Evolutionary conservation across 805 yeast species (phyloP).

Genomic region (Yarrowia osloensis): DNA sequence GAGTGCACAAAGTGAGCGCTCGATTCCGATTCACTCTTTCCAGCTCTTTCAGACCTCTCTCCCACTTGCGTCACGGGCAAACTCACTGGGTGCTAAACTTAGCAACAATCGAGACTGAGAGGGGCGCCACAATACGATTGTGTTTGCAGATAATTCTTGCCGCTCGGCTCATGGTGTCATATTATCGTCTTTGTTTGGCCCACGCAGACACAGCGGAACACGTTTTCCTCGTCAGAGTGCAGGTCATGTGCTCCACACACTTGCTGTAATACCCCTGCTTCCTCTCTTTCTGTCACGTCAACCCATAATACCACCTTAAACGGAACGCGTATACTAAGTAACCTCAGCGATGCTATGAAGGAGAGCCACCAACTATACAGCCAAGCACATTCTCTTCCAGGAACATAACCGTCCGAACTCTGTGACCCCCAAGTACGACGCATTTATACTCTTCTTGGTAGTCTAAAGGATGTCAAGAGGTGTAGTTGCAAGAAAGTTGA

Average conservation of each 20-base stretch:
- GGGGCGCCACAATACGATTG: background rate
- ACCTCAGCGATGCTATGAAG: background rate
- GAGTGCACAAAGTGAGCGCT: background rate
- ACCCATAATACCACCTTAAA: background rate
- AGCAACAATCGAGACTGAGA: background rate
- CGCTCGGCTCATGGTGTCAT: background rate
- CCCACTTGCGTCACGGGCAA: background rate
- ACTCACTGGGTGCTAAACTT: background rate
- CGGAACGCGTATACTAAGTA: background rate
- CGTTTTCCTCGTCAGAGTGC: too few species aligned
- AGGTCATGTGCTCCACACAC: background rate
- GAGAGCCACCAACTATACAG: slow-evolving; percentile 6
- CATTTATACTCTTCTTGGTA: background rate
- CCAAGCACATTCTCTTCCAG: background rate
- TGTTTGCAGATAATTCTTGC: background rate
- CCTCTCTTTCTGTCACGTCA: slow-evolving; percentile 2
- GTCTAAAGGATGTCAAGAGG: background rate
- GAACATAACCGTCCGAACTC: background rate
- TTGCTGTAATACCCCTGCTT: background rate
- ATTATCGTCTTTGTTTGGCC: background rate
- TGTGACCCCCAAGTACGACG: background rate
- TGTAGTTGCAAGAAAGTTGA: background rate
- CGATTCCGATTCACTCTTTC: background rate
- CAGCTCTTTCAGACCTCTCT: background rate
- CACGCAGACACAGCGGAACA: too few species aligned